phyloP scores from a whole-genome alignment of 257 asterid genomes.

The Mentha longifolia region DNA sequence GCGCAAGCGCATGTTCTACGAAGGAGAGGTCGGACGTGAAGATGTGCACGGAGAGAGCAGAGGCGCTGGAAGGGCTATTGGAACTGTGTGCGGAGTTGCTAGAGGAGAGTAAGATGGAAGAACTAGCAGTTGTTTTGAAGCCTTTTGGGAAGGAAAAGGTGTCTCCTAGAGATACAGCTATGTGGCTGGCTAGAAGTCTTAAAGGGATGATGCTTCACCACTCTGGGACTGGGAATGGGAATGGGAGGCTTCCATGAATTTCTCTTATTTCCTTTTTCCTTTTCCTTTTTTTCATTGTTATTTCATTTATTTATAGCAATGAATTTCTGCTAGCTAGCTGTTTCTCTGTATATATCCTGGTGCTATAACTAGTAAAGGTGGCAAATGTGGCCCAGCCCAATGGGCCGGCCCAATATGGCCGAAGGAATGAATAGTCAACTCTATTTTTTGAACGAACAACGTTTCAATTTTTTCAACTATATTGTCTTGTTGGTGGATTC shows the following conservation, averaged over 20 bases:
- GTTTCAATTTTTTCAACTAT: too few relatives aligned
- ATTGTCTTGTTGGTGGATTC: too few relatives aligned
- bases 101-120: conserved; percentile 78
- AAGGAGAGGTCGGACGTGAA: conserved; percentile 46
- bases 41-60: conserved; percentile 82
- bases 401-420: too few relatives aligned
- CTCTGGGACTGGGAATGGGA: conserved; percentile 51
- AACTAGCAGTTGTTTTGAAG: conserved; percentile 77
- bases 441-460: too few relatives aligned
- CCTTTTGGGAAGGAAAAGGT: conserved; percentile 94
- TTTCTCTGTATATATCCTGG: background rate
- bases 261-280: background rate
- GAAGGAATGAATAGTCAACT: too few relatives aligned
- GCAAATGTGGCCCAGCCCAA: too few relatives aligned
- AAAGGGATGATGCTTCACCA: conserved; percentile 77
- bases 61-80: conserved; percentile 89
- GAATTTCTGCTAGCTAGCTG: background rate
- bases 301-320: background rate
- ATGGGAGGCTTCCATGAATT: conserved; percentile 53
- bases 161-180: conserved; percentile 97
- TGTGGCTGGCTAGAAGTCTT: conserved; percentile 93
- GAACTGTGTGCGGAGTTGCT: conserved; percentile 93
- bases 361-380: too few relatives aligned
- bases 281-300: background rate
- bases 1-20: conserved; percentile 23